Base-by-base conservation (phyloP, 805 yeast genomes). In the Maudiozyma bulderi region DNA sequence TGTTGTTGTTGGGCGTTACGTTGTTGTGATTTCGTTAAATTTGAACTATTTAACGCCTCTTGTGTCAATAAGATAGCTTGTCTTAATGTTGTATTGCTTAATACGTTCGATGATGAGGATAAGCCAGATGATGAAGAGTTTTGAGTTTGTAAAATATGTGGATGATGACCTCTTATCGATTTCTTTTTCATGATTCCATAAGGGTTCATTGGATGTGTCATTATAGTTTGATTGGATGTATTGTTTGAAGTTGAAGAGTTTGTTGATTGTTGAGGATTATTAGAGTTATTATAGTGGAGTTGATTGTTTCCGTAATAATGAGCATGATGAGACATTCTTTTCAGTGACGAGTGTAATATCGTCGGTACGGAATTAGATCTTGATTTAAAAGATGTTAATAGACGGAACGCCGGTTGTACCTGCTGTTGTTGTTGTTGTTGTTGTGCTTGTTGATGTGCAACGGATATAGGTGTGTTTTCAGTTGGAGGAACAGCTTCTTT, bases 311-410 rank as follows among this genome's bases (percentile, higher is more conserved):
- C 20, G 15, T 47, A 39, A 20, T 46, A 32, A 29, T 45, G 42
- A 14, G 33, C 35, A 15, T 43, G 44, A 15, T 45, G 46, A 5
- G 63, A 47, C 35, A 59, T 44, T 46, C 59, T 58, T 44, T 60
- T 57, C 14, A 63, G 49, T 3, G 68, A 63, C 6, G 68, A 64
- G 56, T 63, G 68, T 47, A 62, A 48, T 26, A 63, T 63, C 8
- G 64, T 60, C 14, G 68, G 68, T 8, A 64, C 64, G 9, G 68
- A 64, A 47, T 61, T 61, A n/a, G 68, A 64, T 47, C 68, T 57
- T 35, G 55, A 52, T 52, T 57, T 60, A 9, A 52, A 53, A 46
- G 49, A 59, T 15, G 53, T 51, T 31, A 51, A 35, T 3, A 54
- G 31, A 33, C 48, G 30, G 14, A 47, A 43, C 13, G 47, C 29